Evolutionary conservation across 208 protist genomes (phyloP).

Genomic region (Wallacemonas sp.): DNA sequence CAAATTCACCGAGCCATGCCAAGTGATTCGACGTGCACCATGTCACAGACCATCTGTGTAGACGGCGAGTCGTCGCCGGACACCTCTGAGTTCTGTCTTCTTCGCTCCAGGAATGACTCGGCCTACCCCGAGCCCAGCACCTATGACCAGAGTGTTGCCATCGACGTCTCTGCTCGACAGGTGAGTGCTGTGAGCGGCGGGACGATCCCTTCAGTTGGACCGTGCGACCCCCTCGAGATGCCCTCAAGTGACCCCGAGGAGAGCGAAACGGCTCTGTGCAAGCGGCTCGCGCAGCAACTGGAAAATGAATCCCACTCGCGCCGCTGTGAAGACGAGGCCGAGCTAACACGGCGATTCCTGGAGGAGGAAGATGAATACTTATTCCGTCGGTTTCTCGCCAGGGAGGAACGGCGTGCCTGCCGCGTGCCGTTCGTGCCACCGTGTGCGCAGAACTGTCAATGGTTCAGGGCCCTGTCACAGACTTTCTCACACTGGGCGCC

Average conservation of each 20-base stretch:
- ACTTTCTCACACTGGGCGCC: neutral
- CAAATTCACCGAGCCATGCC: constrained; percentile 5
- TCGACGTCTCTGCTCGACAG: neutral
- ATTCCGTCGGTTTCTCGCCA: neutral
- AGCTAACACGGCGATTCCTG: neutral
- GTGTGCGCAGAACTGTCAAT: neutral
- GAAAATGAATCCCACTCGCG: neutral
- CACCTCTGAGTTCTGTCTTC: neutral
- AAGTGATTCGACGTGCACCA: constrained; percentile 11
- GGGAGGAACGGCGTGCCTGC: neutral
- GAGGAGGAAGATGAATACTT: neutral
- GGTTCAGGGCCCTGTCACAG: neutral
- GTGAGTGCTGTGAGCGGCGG: neutral
- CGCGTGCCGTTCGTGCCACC: neutral
- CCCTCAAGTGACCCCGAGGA: neutral
- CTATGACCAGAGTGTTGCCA: neutral
- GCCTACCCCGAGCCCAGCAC: neutral
- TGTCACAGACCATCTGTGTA: constrained; percentile 32
- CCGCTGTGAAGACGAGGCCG: neutral
- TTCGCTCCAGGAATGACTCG: neutral
- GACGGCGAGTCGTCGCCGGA: constrained; percentile 24
- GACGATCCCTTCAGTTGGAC: no score
- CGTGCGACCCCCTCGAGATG: no score
- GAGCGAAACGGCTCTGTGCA: neutral
- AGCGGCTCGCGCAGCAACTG: neutral